Evolutionary conservation across 805 yeast species (phyloP).

Genomic region (Myxozyma geophila): DNA sequence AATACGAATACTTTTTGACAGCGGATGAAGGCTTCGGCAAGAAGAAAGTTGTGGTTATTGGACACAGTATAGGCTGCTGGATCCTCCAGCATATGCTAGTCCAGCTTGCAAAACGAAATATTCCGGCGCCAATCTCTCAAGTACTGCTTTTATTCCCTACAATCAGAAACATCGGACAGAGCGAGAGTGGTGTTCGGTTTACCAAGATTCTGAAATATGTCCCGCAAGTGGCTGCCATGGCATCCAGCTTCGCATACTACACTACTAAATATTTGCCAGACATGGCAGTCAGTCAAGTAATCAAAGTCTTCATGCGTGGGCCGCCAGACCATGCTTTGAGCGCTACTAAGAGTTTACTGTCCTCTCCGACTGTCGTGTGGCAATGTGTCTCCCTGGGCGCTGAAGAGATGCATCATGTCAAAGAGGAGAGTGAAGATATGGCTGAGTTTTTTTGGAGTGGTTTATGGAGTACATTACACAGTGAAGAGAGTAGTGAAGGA

Average conservation of each 20-base stretch:
- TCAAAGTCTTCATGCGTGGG: conserved; percentile 43
- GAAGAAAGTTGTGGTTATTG: conserved; percentile 55
- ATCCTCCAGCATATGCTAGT: conserved; percentile 59
- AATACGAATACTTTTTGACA: conserved; percentile 16
- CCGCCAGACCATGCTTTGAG: conserved; percentile 46
- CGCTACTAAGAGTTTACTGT: conserved; percentile 52
- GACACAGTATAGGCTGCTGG: conserved; percentile 77
- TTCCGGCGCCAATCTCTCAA: conserved; percentile 47
- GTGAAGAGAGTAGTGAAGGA: conserved; percentile 9
- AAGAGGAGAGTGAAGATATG: conserved; percentile 47
- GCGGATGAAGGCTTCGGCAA: conserved; percentile 5
- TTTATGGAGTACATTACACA: conserved; percentile 43
- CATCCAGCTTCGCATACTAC: conserved; percentile 43
- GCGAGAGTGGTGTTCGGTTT: conserved; percentile 50
- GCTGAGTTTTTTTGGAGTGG: conserved; percentile 55
- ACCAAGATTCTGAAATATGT: conserved; percentile 35
- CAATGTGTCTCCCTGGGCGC: conserved; percentile 63
- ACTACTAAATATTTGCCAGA: conserved; percentile 22
- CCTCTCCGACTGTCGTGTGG: conserved; percentile 51
- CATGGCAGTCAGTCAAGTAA: conserved; percentile 41
- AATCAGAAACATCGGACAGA: conserved; percentile 59
- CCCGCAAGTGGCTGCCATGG: conserved; percentile 37
- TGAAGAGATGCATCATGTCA: conserved; percentile 62
- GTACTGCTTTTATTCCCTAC: conserved; percentile 75
- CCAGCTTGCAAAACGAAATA: conserved; percentile 34